Conservation (phyloP, 768 basidiomycete species). For the Tephrocybe sp. region DNA sequence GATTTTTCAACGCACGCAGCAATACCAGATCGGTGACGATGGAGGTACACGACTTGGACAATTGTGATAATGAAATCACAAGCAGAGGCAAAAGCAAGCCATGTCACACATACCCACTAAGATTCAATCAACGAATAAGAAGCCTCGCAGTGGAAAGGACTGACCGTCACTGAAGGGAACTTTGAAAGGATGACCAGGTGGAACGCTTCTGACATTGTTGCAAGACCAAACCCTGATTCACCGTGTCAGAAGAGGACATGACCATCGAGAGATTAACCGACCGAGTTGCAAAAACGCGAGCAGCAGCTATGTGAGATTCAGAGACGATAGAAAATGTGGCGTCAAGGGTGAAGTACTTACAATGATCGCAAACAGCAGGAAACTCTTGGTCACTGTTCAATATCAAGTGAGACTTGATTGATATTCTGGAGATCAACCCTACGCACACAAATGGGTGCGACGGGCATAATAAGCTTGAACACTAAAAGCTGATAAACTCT, state of each 20-base stretch:
- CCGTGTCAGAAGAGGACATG: no score
- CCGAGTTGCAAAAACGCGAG: background rate
- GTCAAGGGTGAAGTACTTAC: background rate
- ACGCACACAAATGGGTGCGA: background rate
- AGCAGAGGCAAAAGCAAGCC: slow-evolving; percentile 2
- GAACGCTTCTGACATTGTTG: slow-evolving; percentile 2
- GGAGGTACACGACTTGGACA: slow-evolving; percentile 1
- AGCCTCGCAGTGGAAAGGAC: background rate
- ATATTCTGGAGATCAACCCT: background rate
- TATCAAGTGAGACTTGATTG: background rate
- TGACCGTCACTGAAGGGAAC: background rate
- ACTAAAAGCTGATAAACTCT: background rate
- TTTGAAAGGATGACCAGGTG: background rate
- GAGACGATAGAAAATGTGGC: background rate
- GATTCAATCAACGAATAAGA: background rate
- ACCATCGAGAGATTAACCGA: background rate
- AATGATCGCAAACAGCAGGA: background rate
- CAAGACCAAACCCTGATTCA: slow-evolving; percentile 2
- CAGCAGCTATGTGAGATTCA: background rate
- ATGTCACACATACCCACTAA: slow-evolving; percentile 5
- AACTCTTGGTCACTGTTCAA: slow-evolving; percentile 1
- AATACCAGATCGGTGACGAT: slow-evolving; percentile 1
- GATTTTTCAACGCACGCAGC: background rate
- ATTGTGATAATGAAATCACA: slow-evolving; percentile 1
- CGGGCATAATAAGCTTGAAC: slow-evolving; percentile 5